Evolutionary conservation across 495 filamentous ascomycete species (phyloP).

Genomic region (Choiromyces venosus): DNA sequence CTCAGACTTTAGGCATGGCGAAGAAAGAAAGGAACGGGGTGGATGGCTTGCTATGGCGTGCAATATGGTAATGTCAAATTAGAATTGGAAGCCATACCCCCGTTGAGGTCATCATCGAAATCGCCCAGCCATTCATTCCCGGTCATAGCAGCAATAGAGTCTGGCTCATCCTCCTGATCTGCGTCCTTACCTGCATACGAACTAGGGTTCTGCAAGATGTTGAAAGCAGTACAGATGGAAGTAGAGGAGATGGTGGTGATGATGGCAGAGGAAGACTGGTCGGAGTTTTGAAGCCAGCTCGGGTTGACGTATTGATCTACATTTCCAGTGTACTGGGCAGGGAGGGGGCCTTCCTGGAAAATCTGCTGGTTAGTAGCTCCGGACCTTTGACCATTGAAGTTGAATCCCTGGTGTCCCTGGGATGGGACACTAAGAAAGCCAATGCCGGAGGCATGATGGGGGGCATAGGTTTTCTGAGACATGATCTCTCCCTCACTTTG

Average conservation of each 20-base stretch:
- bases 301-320: background rate
- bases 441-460: background rate
- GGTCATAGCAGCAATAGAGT: background rate
- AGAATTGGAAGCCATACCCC: background rate
- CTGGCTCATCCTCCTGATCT: no score
- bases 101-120: background rate
- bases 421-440: background rate
- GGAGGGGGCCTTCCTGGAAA: background rate
- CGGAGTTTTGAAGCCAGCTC: background rate
- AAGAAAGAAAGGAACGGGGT: conserved; percentile 9
- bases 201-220: background rate
- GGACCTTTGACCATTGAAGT: background rate
- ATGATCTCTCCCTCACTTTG: no score
- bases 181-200: background rate
- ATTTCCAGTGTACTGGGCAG: background rate
- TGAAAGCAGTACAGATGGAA: background rate
- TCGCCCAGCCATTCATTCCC: background rate
- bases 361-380: background rate
- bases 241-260: background rate
- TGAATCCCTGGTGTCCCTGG: background rate
- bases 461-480: background rate
- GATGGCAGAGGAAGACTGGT: background rate
- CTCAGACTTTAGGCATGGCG: conserved; percentile 4
- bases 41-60: no score
- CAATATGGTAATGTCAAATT: no score